phyloP scores from a whole-genome alignment of 2,329 filamentous ascomycete species.

The Arthrobotrys pseudoclavata region DNA sequence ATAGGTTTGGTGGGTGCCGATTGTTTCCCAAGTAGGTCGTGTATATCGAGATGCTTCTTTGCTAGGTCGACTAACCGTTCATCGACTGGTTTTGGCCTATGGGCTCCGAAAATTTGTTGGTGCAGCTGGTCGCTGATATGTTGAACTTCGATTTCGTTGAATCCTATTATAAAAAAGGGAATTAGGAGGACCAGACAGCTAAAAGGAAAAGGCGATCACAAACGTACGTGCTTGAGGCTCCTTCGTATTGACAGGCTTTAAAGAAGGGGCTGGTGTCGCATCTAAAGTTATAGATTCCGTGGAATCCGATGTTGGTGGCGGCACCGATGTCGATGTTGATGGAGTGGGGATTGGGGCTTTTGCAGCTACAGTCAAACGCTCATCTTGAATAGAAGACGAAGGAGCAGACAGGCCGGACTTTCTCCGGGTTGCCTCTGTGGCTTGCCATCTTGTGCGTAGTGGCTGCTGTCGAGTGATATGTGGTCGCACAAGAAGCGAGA shows the following conservation, averaged over 20 bases:
- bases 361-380: background rate
- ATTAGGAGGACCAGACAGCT: conserved; percentile 1
- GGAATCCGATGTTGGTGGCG: conserved; percentile 3
- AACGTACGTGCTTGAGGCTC: conserved; percentile 37
- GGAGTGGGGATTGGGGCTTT: background rate
- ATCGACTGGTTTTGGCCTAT: conserved; percentile 71
- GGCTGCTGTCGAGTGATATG: conserved; percentile 25
- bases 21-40: conserved; percentile 91
- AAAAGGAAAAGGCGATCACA: background rate
- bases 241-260: background rate
- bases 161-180: conserved; percentile 72
- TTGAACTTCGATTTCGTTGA: conserved; percentile 94
- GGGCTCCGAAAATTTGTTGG: conserved; percentile 81
- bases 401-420: background rate
- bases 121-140: conserved; percentile 89
- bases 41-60: conserved; percentile 82
- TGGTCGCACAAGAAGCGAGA: conserved; percentile 27
- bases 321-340: background rate
- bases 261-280: background rate
- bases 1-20: conserved; percentile 82
- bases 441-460: conserved; percentile 34
- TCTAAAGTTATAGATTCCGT: background rate
- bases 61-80: conserved; percentile 83
- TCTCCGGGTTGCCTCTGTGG: conserved; percentile 15
- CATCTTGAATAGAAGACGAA: background rate